These are phyloP conservation scores for Camelina sativa DNA, from an alignment of 345 rosid species.

Conservation along the genomic window DNA sequence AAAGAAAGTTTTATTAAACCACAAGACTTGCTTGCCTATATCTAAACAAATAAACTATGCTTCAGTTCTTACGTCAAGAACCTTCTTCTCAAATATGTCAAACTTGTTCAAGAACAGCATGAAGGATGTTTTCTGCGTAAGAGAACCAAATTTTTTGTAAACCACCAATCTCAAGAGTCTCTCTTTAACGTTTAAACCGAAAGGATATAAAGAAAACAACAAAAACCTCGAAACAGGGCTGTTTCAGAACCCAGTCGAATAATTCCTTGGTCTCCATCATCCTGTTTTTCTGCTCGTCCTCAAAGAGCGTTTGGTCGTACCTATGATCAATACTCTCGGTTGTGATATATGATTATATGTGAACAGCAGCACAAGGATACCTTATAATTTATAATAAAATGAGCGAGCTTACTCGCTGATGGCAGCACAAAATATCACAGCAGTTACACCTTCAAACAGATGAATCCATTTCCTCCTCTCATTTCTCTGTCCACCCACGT, in stretches of 20 bases:
- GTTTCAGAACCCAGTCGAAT: slow-evolving; percentile 96
- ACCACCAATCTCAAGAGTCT: background rate
- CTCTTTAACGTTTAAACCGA: background rate
- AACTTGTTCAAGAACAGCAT: slow-evolving; percentile 97
- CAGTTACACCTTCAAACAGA: slow-evolving; percentile 98
- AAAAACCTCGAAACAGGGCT: slow-evolving; percentile 94
- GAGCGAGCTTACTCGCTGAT: slow-evolving; percentile 90
- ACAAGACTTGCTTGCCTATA: background rate
- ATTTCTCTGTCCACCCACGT: slow-evolving; percentile 98
- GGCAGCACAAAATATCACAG: slow-evolving; percentile 97
- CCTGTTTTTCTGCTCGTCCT: slow-evolving; percentile 87
- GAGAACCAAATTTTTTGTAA: slow-evolving; percentile 18
- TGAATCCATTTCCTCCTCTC: slow-evolving; percentile 99
- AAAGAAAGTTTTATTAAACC: background rate
- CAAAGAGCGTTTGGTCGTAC: slow-evolving; percentile 93
- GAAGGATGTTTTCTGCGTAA: slow-evolving; percentile 92
- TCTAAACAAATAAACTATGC: slow-evolving; percentile 3
- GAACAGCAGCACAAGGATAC: background rate
- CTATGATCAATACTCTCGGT: slow-evolving; percentile 44
- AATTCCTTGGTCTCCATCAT: slow-evolving; percentile 96
- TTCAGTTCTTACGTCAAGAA: slow-evolving; percentile 66
- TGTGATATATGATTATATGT: background rate
- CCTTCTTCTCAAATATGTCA: slow-evolving; percentile 95
- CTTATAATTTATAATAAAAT: background rate
- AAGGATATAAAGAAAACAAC: background rate